A percentile compares a stretch with the other conserved stretches of the same genome.
phyloP scores from a whole-genome alignment of 164 flowering plant genomes.

The Hamamelis virginiana region DNA sequence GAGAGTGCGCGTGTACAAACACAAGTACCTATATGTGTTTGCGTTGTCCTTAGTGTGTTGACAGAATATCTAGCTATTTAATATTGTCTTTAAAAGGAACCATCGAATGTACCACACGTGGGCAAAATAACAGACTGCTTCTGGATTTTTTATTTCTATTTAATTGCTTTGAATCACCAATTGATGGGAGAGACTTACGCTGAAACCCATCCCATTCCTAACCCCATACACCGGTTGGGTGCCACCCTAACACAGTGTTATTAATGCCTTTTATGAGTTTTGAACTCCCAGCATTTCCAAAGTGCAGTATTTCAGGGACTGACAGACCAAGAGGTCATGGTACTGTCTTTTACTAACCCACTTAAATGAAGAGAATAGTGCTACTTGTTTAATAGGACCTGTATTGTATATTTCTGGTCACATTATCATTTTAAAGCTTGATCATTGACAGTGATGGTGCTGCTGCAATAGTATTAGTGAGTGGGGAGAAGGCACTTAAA shows the following conservation, averaged over 20 bases:
- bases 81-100: neutral
- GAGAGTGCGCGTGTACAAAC: too few relatives aligned
- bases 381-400: neutral
- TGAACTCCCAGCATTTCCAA: neutral
- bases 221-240: neutral
- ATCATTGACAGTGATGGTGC: slow-evolving; percentile 74
- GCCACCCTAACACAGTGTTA: neutral
- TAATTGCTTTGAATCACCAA: neutral
- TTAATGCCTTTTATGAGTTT: neutral
- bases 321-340: too few relatives aligned
- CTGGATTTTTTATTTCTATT: neutral
- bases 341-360: neutral
- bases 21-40: neutral
- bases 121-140: too few relatives aligned
- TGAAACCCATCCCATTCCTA: neutral
- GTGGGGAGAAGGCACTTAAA: slow-evolving; percentile 74
- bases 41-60: neutral
- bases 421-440: neutral
- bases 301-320: neutral
- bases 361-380: neutral
- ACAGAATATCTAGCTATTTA: neutral
- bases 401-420: neutral
- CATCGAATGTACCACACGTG: neutral
- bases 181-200: neutral
- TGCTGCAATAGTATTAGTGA: slow-evolving; percentile 84